phyloP scores from a whole-genome alignment of 2,329 filamentous ascomycete genomes.

The Epichloe scottii region DNA sequence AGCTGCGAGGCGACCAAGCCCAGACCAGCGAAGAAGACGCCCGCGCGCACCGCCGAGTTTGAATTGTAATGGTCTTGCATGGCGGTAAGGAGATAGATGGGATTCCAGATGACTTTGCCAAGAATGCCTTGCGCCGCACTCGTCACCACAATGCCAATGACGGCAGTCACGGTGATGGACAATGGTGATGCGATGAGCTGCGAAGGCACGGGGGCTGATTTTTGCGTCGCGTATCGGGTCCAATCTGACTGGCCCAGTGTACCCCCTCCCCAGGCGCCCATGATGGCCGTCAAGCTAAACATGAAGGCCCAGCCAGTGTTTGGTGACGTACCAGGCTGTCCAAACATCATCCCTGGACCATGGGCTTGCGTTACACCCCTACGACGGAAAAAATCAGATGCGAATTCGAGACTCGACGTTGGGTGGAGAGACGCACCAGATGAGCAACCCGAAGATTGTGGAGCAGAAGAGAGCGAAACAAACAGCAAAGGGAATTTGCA shows the following conservation, averaged over 20 bases:
- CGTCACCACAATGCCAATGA: conserved; percentile 14
- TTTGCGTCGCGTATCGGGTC: conserved; percentile 14
- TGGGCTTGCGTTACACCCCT: conserved; percentile 12
- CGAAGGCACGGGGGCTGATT: conserved; percentile 10
- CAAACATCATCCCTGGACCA: conserved; percentile 13
- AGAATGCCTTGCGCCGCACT: conserved; percentile 13
- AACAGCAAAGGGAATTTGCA: conserved; percentile 14
- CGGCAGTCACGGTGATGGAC: conserved; percentile 16
- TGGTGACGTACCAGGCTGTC: conserved; percentile 9
- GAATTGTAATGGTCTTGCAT: conserved; percentile 16
- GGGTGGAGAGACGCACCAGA: conserved; percentile 5
- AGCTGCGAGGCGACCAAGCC: conserved; percentile 16
- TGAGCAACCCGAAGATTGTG: conserved; percentile 11
- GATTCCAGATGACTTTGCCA: conserved; percentile 15
- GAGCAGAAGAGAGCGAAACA: conserved; percentile 14
- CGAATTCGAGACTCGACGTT: not conserved
- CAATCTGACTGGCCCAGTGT: conserved; percentile 17
- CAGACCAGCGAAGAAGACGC: conserved; percentile 14
- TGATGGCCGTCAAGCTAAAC: conserved; percentile 18
- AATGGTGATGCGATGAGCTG: conserved; percentile 13
- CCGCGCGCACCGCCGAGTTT: conserved; percentile 12
- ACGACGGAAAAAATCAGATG: too few species aligned
- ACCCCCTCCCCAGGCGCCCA: conserved; percentile 15
- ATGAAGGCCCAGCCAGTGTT: conserved; percentile 18
- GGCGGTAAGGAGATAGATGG: conserved; percentile 12